Base-by-base conservation (phyloP, 208 protist species). In the Acanthamoeba royreba region DNA sequence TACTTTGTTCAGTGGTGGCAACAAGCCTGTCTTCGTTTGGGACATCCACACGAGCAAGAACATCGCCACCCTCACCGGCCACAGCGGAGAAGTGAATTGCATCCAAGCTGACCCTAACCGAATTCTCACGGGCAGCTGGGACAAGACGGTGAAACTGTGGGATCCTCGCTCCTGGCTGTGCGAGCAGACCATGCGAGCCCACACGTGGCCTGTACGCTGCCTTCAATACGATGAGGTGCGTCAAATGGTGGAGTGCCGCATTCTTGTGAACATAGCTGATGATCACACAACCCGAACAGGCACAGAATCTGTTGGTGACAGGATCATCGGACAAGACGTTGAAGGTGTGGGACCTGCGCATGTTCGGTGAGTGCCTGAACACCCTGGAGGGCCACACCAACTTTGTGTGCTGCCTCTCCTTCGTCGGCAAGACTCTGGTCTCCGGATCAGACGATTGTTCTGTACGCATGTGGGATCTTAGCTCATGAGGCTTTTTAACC, bases 331-430 rank as follows among this genome's bases (percentile, higher is more conserved):
- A 89, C 52, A 89, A 89, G 81, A 89, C 81, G 28, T 4, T 89
- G 81, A 89, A 89, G 35, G 19, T 89, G 9, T 89, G 81, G 81
- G 81, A 89, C 81, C 31, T 89, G 28, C 45, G 81, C 45, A 89
- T 89, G 81, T 83, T 83, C 19, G 47, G 81, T 8, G 81, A 89
- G 38, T 89, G 81, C 35, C 47, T 89, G 28, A 89, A 89, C 49
- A 89, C 47, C 19, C 52, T 89, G 35, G 81, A 89, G 35, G 81
- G 81, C n/a, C 81, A 89, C 38, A 89, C 81, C 81, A 89, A 89
- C 49, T 89, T 89, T 22, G 81, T 89, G 49, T 89, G 47, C 31
- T 66, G 49, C 49, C 81, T 89, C 17, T 55, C 81, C 35, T 66
- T 63, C 47, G 49, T 22, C 1, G 81, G 81, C 47, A 19, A 55